These are phyloP conservation scores for Fistulifera pelliculosa DNA, from an alignment of 108 stramenopile genomes.

Conservation along the genomic window DNA sequence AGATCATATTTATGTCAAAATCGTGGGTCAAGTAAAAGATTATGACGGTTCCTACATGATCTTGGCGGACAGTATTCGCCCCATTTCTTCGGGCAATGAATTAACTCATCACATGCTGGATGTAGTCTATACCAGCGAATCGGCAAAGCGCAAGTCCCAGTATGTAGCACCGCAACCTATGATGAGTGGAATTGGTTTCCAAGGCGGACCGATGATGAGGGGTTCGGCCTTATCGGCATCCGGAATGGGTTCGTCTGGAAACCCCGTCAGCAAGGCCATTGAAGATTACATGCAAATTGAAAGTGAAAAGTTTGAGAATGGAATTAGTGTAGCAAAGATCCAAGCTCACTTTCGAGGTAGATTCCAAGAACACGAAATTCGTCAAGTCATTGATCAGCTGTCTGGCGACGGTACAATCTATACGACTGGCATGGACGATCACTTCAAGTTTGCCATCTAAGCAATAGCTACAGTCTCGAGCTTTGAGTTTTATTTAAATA, in stretches of 20 bases:
- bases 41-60: slow-evolving; percentile 58
- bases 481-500: too few relatives aligned
- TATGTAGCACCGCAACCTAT: slow-evolving; percentile 20
- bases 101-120: slow-evolving; percentile 78
- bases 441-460: slow-evolving; percentile 33
- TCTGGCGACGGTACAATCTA: slow-evolving; percentile 72
- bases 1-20: slow-evolving; percentile 57
- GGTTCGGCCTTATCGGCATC: neutral
- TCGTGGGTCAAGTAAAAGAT: slow-evolving; percentile 63
- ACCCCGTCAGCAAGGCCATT: slow-evolving; percentile 4
- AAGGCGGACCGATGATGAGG: slow-evolving; percentile 13
- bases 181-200: slow-evolving; percentile 20
- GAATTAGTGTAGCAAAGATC: slow-evolving; percentile 25
- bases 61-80: slow-evolving; percentile 58
- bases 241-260: slow-evolving; percentile 4
- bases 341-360: slow-evolving; percentile 9
- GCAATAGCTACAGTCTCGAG: neutral
- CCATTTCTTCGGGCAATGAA: slow-evolving; percentile 54
- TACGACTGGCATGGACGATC: slow-evolving; percentile 67
- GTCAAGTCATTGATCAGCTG: slow-evolving; percentile 33
- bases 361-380: slow-evolving; percentile 40
- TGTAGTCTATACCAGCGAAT: slow-evolving; percentile 61
- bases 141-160: slow-evolving; percentile 23
- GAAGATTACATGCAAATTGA: slow-evolving; percentile 9
- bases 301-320: slow-evolving; percentile 24